Conservation (phyloP, 371 early-diverging fungal genomes). For the Mucor irregularis region DNA sequence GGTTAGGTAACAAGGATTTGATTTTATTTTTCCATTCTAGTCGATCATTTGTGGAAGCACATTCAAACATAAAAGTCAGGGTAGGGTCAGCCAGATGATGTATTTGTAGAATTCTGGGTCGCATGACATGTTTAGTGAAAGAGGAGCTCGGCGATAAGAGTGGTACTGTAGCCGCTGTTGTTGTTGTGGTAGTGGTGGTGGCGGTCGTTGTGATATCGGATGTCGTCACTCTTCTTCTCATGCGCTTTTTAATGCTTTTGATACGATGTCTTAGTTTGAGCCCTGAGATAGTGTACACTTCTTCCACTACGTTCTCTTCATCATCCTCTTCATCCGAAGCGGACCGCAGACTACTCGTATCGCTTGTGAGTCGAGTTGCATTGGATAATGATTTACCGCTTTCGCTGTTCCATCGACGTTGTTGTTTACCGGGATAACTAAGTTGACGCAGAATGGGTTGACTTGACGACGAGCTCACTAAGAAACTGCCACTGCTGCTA, state of each 20-base stretch:
- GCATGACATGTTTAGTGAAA: not conserved
- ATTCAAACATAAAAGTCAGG: constrained; percentile 13
- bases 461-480: not conserved
- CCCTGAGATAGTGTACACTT: constrained; percentile 12
- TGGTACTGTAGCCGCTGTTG: not conserved
- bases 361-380: not conserved
- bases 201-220: not conserved
- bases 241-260: constrained; percentile 12
- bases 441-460: constrained; percentile 12
- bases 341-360: not conserved
- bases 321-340: not conserved
- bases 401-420: not conserved
- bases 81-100: constrained; percentile 13
- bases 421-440: not conserved
- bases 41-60: constrained; percentile 2
- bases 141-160: not conserved
- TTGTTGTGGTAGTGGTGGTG: not conserved
- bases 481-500: not conserved
- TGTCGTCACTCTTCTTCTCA: not conserved
- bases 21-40: constrained; percentile 14
- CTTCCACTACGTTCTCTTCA: not conserved
- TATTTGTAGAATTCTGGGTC: constrained; percentile 8
- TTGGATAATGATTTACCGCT: not conserved
- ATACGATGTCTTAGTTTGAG: constrained; percentile 15
- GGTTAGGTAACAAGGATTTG: constrained; percentile 5